These are phyloP conservation scores for Sporisorium iseilematis-ciliati DNA, from an alignment of 1,284 basidiomycete species.

Conservation along the genomic window DNA sequence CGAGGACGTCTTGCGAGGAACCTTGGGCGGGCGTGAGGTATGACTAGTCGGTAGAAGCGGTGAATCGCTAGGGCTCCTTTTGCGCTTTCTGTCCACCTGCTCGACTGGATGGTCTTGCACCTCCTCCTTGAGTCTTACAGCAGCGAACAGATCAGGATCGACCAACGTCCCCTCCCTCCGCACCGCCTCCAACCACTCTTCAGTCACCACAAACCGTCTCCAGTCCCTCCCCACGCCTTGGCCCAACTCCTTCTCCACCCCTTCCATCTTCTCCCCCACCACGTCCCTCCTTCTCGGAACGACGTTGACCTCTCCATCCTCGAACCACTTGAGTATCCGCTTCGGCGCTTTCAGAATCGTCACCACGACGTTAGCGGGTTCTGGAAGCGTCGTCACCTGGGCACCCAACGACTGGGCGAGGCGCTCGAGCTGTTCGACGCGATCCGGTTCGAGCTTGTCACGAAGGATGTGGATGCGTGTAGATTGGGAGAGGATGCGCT, in stretches of 20 bases:
- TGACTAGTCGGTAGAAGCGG: slow-evolving; percentile 18
- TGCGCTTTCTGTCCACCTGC: slow-evolving; percentile 11
- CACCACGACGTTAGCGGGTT: slow-evolving; percentile 39
- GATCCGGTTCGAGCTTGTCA: slow-evolving; percentile 31
- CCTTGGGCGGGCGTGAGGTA: not conserved
- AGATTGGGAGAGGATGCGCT: slow-evolving; percentile 37
- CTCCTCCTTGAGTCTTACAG: slow-evolving; percentile 15
- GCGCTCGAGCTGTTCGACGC: slow-evolving; percentile 5
- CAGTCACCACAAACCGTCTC: slow-evolving; percentile 41
- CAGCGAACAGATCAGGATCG: slow-evolving; percentile 42
- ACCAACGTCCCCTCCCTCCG: slow-evolving; percentile 22
- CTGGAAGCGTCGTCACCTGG: slow-evolving; percentile 22
- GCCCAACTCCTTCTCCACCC: slow-evolving; percentile 15
- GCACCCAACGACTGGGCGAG: slow-evolving; percentile 38
- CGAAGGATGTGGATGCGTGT: slow-evolving; percentile 39
- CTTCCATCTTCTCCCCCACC: not conserved
- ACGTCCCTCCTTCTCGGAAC: not conserved
- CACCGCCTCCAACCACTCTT: slow-evolving; percentile 36
- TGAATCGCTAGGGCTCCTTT: slow-evolving; percentile 21
- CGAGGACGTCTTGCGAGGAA: slow-evolving; percentile 5
- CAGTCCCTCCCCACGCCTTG: slow-evolving; percentile 29
- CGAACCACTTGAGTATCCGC: slow-evolving; percentile 37
- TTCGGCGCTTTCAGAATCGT: slow-evolving; percentile 45
- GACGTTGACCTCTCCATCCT: slow-evolving; percentile 19
- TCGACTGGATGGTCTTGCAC: not conserved